Percentiles rank a stretch among this genome's conserved stretches.
Conservation (phyloP, 768 basidiomycete genomes). For the Suillus lakei region DNA sequence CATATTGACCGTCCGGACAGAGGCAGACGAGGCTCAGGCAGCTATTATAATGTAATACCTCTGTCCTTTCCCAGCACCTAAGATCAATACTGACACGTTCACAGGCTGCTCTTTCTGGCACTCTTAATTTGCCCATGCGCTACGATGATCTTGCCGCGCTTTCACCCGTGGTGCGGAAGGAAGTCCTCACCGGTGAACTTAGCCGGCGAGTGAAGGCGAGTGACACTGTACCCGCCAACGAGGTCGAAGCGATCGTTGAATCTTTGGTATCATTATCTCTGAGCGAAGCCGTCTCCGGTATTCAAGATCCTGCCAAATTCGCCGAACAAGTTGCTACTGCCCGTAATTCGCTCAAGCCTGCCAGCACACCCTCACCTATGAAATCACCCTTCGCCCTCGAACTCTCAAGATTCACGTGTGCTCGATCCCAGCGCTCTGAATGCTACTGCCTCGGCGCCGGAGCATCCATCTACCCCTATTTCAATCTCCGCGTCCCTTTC, state of each 20-base stretch:
- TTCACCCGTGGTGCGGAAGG: slow-evolving; percentile 87
- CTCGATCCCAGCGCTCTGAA: slow-evolving; percentile 64
- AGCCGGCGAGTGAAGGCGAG: slow-evolving; percentile 70
- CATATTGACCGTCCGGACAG: slow-evolving; percentile 64
- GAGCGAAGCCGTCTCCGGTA: slow-evolving; percentile 75
- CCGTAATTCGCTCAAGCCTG: slow-evolving; percentile 38
- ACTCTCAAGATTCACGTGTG: slow-evolving; percentile 74
- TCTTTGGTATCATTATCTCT: slow-evolving; percentile 70
- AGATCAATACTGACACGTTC: slow-evolving; percentile 10
- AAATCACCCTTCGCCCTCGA: slow-evolving; percentile 58
- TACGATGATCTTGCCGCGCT: slow-evolving; percentile 83
- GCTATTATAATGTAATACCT: slow-evolving; percentile 76
- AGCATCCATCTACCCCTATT: slow-evolving; percentile 86
- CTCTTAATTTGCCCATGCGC: slow-evolving; percentile 81
- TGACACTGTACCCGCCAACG: slow-evolving; percentile 54
- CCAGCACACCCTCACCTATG: slow-evolving; percentile 45
- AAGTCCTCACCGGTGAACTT: slow-evolving; percentile 83
- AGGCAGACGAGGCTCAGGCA: slow-evolving; percentile 79
- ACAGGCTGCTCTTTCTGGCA: slow-evolving; percentile 82
- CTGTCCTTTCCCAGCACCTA: slow-evolving; percentile 4
- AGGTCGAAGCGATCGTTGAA: slow-evolving; percentile 73
- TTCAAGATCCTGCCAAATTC: slow-evolving; percentile 72
- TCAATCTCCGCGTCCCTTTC: slow-evolving; percentile 77
- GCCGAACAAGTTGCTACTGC: slow-evolving; percentile 61
- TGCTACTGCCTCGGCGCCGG: slow-evolving; percentile 87